Conservation (phyloP, 495 filamentous ascomycete species). For the Aspergillus ostianus region DNA sequence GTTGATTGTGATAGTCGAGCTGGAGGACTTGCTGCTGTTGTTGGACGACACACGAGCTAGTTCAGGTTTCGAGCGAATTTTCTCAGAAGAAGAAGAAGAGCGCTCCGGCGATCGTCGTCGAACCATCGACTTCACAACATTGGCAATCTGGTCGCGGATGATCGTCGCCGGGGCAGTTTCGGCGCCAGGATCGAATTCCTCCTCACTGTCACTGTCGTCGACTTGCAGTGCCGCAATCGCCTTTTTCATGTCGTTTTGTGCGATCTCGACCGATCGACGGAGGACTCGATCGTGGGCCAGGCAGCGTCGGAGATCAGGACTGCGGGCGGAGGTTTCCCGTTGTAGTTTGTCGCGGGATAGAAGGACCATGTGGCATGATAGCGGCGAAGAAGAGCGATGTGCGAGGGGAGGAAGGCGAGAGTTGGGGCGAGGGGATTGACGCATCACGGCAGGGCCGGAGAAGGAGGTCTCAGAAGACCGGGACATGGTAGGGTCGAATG, state of each 20-base stretch:
- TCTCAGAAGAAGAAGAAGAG: neutral
- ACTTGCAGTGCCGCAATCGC: slow-evolving; percentile 11
- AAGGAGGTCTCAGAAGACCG: slow-evolving; percentile 1
- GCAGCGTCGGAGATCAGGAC: slow-evolving; percentile 28
- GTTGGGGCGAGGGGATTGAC: slow-evolving; percentile 19
- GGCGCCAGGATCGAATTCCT: slow-evolving; percentile 6
- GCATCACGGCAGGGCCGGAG: slow-evolving; percentile 5
- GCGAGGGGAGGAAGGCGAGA: slow-evolving; percentile 22
- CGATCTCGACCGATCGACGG: slow-evolving; percentile 19
- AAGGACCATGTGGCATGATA: slow-evolving; percentile 16
- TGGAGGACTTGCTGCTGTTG: neutral
- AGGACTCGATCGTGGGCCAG: slow-evolving; percentile 24
- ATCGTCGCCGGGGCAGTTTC: slow-evolving; percentile 5
- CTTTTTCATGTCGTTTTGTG: slow-evolving; percentile 18
- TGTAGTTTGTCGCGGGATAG: slow-evolving; percentile 24
- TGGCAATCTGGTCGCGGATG: slow-evolving; percentile 19
- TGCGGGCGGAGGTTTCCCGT: slow-evolving; percentile 14
- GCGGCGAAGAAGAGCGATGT: slow-evolving; percentile 7
- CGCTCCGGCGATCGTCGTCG: neutral
- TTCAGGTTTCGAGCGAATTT: neutral
- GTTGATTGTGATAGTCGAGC: neutral
- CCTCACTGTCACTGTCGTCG: slow-evolving; percentile 15
- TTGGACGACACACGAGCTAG: neutral
- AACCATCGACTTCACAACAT: slow-evolving; percentile 12
- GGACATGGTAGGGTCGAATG: neutral